phyloP scores from a whole-genome alignment of 2,329 filamentous ascomycete genomes.

The Herpotrichia juniperi region DNA sequence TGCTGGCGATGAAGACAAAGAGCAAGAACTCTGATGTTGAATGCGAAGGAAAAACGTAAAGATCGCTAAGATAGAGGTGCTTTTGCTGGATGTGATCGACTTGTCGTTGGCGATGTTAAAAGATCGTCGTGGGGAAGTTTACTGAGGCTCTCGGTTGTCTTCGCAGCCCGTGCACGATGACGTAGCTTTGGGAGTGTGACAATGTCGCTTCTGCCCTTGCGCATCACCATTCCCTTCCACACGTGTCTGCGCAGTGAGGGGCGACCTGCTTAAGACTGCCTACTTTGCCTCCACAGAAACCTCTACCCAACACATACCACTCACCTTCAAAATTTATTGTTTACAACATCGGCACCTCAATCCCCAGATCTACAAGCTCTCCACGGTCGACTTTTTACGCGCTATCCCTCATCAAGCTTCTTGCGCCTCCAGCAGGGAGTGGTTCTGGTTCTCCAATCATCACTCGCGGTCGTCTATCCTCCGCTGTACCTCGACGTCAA shows the following conservation, averaged over 20 bases:
- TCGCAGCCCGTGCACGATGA: constrained; percentile 9
- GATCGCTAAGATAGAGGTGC: background rate
- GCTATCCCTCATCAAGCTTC: constrained; percentile 29
- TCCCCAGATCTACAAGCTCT: background rate
- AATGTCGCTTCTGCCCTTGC: constrained; percentile 1
- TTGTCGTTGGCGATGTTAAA: constrained; percentile 2
- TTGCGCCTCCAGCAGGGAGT: constrained; percentile 15
- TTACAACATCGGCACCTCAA: background rate
- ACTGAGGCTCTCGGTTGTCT: constrained; percentile 8
- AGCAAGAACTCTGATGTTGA: background rate
- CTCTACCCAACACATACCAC: background rate
- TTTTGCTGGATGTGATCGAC: background rate
- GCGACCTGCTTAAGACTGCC: constrained; percentile 12
- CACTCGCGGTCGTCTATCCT: constrained; percentile 9
- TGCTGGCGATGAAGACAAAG: background rate
- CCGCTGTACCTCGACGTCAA: constrained; percentile 40
- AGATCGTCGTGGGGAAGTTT: constrained; percentile 10
- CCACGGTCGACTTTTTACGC: constrained; percentile 21
- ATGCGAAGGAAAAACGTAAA: background rate
- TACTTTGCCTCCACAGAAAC: background rate
- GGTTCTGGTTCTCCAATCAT: constrained; percentile 38
- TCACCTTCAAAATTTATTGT: constrained; percentile 3
- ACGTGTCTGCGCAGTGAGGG: background rate
- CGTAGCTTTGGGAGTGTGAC: constrained; percentile 3
- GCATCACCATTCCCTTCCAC: background rate